phyloP scores from a whole-genome alignment of 805 yeast genomes.

The Cyberlindnera mrakii region DNA sequence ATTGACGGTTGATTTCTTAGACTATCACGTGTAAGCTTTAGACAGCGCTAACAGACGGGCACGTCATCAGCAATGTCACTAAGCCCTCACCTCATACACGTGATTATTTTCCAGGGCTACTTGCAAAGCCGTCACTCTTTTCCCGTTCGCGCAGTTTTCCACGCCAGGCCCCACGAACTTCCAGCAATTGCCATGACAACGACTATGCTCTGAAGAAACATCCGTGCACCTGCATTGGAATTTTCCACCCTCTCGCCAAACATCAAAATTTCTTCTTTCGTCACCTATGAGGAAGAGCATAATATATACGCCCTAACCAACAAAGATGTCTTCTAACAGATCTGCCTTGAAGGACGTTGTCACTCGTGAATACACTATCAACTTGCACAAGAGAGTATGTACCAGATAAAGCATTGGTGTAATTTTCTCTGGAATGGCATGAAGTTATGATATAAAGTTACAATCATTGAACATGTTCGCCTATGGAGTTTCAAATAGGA shows the following conservation, averaged over 20 bases:
- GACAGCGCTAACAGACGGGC: no score
- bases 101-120: background rate
- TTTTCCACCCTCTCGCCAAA: slow-evolving; percentile 7
- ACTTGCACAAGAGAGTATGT: slow-evolving; percentile 98
- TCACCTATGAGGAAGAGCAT: slow-evolving; percentile 1
- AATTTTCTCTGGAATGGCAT: no score
- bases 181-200: slow-evolving; percentile 2
- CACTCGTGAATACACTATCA: slow-evolving; percentile 99
- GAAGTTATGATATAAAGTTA: no score
- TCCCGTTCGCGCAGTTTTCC: no score
- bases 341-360: slow-evolving; percentile 97
- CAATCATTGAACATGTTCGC: no score
- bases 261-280: slow-evolving; percentile 13
- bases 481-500: no score
- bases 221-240: slow-evolving; percentile 12
- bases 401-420: background rate
- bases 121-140: no score
- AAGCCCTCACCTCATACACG: background rate
- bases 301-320: slow-evolving; percentile 1
- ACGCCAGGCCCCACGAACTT: no score
- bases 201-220: slow-evolving; percentile 1
- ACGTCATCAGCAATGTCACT: no score
- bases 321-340: slow-evolving; percentile 42
- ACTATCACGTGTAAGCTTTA: no score
- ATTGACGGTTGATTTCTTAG: no score